phyloP scores from a whole-genome alignment of 1,284 basidiomycete species.

The Trichosporon sp. region DNA sequence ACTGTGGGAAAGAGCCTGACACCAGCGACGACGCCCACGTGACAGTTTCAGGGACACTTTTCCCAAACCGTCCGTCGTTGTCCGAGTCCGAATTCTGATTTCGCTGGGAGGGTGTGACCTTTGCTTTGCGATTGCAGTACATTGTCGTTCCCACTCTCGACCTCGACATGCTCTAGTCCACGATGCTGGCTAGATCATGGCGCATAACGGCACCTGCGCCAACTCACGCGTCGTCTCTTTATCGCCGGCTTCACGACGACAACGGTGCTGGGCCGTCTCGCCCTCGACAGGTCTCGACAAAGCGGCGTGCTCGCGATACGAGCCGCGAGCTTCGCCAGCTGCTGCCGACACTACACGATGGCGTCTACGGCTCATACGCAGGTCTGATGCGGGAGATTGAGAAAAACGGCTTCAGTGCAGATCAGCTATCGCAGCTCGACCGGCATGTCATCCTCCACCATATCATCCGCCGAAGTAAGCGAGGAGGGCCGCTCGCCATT shows the following conservation, averaged over 20 bases:
- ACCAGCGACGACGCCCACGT: not conserved
- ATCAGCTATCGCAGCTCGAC: constrained; percentile 23
- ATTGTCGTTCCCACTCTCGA: not conserved
- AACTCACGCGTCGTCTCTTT: not conserved
- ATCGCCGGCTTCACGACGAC: not conserved
- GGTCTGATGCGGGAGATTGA: not conserved
- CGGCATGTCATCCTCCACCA: constrained; percentile 27
- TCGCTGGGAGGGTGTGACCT: not conserved
- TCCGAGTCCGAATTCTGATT: not conserved
- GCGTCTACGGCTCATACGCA: not conserved
- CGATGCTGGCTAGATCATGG: constrained; percentile 2
- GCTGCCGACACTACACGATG: not conserved
- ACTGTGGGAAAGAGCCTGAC: not conserved
- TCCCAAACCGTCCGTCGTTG: not conserved
- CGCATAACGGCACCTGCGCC: constrained; percentile 2
- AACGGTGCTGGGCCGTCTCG: not conserved
- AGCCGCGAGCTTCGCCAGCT: not conserved
- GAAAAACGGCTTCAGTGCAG: not conserved
- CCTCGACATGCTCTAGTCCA: constrained; percentile 1
- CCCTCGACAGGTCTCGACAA: not conserved
- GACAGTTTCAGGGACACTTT: not conserved
- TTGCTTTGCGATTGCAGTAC: not conserved
- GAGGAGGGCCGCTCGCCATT: not conserved
- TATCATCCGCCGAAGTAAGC: constrained; percentile 20
- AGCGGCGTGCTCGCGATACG: not conserved